Conservation (phyloP, 176 grass and related monocot genomes). For the Thalia dealbata region DNA sequence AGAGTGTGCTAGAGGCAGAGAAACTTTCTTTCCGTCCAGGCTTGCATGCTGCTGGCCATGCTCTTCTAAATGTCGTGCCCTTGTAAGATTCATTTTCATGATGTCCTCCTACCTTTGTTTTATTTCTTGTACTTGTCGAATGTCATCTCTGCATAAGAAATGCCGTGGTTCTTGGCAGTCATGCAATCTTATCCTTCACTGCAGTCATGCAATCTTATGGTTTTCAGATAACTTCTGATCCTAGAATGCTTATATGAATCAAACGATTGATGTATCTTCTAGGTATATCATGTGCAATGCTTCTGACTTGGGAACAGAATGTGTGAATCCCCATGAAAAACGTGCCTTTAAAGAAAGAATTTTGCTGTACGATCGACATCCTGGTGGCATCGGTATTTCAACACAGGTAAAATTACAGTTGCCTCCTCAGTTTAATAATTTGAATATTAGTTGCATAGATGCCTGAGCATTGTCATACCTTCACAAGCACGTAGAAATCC, state of each 20-base stretch:
- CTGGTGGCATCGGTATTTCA: slow-evolving; percentile 63
- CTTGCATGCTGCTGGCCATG: slow-evolving; percentile 77
- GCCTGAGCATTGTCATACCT: neutral
- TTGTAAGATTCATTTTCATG: slow-evolving; percentile 35
- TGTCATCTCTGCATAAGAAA: neutral
- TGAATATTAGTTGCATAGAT: neutral
- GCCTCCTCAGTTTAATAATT: neutral
- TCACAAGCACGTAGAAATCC: neutral
- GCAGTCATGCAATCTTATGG: neutral
- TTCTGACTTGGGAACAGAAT: slow-evolving; percentile 79
- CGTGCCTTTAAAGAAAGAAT: slow-evolving; percentile 56
- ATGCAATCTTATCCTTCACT: neutral
- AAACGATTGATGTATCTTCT: neutral
- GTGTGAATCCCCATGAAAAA: slow-evolving; percentile 65
- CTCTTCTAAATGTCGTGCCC: slow-evolving; percentile 71
- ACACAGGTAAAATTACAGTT: slow-evolving; percentile 37
- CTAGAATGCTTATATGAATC: neutral
- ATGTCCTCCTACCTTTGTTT: neutral
- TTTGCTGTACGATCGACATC: slow-evolving; percentile 76
- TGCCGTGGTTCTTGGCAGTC: neutral
- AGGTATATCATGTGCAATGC: slow-evolving; percentile 72
- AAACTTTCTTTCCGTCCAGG: slow-evolving; percentile 55
- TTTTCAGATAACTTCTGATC: neutral
- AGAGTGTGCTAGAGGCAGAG: slow-evolving; percentile 44
- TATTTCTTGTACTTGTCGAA: neutral